Base-by-base conservation (phyloP, 148 eudicot species). In the Drosera capensis region DNA sequence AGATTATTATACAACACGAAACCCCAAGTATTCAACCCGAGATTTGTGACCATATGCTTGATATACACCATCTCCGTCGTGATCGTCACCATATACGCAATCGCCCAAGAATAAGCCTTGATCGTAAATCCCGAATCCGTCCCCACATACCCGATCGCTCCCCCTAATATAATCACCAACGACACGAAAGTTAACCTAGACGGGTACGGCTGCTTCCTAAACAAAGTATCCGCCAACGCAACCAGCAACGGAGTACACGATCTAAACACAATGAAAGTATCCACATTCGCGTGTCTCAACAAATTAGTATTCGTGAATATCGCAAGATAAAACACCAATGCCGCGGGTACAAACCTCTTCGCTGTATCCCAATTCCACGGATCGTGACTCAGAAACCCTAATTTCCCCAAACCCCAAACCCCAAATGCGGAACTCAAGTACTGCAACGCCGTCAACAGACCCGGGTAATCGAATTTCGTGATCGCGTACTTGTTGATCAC, bases 21-120 rank as follows among this genome's bases (percentile, higher is more conserved):
- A 49, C 90, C 90, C 95, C 90, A 84, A 54, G 95, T 84, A 49
- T 80, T 80, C 71, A 84, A 58, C 20, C 95, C 90, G 2, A 84
- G 80, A 70, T 80, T 84, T 39, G 86, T 84, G 49, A 84, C 95
- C 79, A 84, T 84, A 62, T 84, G 95, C 69, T 84, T 84, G 23
- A 84, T 80, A 48, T 84, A 84, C 50, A 84, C 90, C 95, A 84
- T 84, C 65, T 84, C 90, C 29, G 82, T 77, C 5, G 85, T 80
- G 4, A 84, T 80, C 0, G 82, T 84, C 44, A 80, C 71, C 64
- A 77, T 65, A 66, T 84, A 84, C 2, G 82, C 94, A 49, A 80
- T 63, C 0, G 95, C 90, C 90, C 90, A 80, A 2, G 85, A 74
- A 54, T 84, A 84, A 0, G 90, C 95, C 3, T 85, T 84, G 49